Conservation (phyloP, 208 protist genomes). For the Acanthamoeba quina region DNA sequence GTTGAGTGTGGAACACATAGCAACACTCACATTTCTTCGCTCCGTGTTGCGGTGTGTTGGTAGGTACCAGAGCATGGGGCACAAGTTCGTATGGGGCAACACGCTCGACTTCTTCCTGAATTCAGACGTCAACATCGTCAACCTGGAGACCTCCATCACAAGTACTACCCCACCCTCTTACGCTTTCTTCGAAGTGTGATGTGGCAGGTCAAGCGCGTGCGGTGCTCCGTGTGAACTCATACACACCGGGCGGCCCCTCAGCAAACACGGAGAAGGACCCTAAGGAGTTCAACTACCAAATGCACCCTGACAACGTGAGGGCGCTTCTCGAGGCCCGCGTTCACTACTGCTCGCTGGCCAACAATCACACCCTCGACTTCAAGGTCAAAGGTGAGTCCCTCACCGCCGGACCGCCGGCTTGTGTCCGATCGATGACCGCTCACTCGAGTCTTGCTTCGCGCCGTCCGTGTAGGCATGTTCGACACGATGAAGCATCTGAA, state of each 20-base stretch:
- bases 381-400: not conserved
- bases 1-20: not conserved
- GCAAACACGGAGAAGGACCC: constrained; percentile 13
- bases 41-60: not conserved
- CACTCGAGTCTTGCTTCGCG: not conserved
- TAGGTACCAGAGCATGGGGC: not conserved
- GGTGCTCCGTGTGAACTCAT: not conserved
- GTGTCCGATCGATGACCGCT: not conserved
- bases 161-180: not conserved
- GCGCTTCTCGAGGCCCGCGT: not conserved
- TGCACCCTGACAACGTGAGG: constrained; percentile 50
- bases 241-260: not conserved
- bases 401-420: not conserved
- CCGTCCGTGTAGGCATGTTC: not conserved
- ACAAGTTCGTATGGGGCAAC: constrained; percentile 59
- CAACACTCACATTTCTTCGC: not conserved
- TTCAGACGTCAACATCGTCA: constrained; percentile 51
- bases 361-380: constrained; percentile 64
- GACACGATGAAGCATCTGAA: constrained; percentile 47
- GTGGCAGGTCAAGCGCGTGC: not conserved
- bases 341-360: constrained; percentile 59
- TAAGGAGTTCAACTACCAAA: constrained; percentile 50
- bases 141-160: constrained; percentile 55
- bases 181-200: too few relatives aligned
- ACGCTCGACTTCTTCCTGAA: constrained; percentile 39